Base-by-base conservation (phyloP, 2,329 filamentous ascomycete genomes). In the Periglandula ipomoeae region DNA sequence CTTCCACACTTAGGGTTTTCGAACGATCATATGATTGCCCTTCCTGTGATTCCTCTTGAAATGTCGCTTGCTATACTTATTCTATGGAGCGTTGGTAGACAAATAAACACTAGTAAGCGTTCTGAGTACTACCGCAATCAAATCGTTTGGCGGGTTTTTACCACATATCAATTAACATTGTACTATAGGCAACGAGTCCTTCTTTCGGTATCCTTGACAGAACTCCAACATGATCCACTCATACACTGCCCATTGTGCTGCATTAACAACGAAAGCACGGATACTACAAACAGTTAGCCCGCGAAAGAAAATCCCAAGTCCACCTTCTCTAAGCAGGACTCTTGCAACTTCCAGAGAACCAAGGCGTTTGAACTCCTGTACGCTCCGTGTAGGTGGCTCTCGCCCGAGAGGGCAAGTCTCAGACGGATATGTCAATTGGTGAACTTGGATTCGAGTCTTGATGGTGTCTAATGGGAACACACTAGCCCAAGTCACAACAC, bases 391-490 rank as follows among this genome's bases (percentile, higher is more conserved):
- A 15, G 15, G 2, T 19, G 37, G 27, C 15, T 20, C 26, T 20
- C 27, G 41, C 32, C 13, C 30, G 27, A 30, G 32, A n/a, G 37
- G 32, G 3, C n/a, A 27, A n/a, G 24, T 22, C 15, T 42, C 32
- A 10, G 17, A 32, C 22, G 26, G 26, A 49, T 46, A 40, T 55
- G 50, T 39, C 32, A 63, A 62, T 4, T 64, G 66, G 65, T 93
- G 87, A 1, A 84, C 84, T 65, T 97, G 91, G n/a, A 96, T 77
- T 47, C 89, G 75, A 3, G 91, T 96, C 70, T 97, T 97, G 61
- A 97, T 76, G 42, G 95, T 84, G 65, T 97, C 91, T 15, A 97
- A 68, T 1, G 91, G 91, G 56, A 95, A 97, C 24, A 97, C 82
- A 50, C 85, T 91, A 4, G 80, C 82, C 91, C 91, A 97, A 0